phyloP scores from a whole-genome alignment of 202 grass and related monocot species.

The Panicum hallii region DNA sequence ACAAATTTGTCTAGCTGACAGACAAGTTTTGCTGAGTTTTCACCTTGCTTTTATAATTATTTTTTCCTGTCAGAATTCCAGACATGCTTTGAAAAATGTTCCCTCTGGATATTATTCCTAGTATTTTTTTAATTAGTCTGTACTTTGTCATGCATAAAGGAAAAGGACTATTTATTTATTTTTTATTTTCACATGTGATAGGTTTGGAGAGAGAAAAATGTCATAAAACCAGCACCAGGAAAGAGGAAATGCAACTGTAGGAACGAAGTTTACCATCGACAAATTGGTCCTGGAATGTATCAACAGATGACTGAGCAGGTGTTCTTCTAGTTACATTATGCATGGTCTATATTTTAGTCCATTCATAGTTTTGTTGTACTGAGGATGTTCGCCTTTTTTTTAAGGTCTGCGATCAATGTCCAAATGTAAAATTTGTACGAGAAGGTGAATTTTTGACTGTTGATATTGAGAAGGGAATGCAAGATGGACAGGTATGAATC shows the following conservation, averaged over 20 bases:
- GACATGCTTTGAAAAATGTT: not conserved
- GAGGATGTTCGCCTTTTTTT: not conserved
- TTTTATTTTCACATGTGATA: conserved; percentile 35
- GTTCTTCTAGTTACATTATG: conserved; percentile 7
- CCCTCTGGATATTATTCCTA: not conserved
- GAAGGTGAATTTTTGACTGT: conserved; percentile 94
- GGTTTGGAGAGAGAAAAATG: conserved; percentile 97
- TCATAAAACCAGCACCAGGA: conserved; percentile 88
- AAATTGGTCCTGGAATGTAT: conserved; percentile 98
- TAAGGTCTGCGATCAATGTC: conserved; percentile 95
- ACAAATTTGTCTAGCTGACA: conserved; percentile 19
- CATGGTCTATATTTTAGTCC: conserved; percentile 4
- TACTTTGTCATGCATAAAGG: not conserved
- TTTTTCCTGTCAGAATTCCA: not conserved
- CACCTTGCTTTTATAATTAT: not conserved
- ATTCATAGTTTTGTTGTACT: not conserved
- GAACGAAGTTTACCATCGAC: conserved; percentile 94
- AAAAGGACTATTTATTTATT: not conserved
- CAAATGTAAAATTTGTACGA: conserved; percentile 94
- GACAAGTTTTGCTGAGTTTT: conserved; percentile 2
- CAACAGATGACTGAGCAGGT: conserved; percentile 98
- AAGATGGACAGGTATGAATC: conserved; percentile 90
- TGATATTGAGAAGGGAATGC: conserved; percentile 99
- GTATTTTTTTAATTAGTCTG: not conserved
- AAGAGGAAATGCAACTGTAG: conserved; percentile 93